A percentile compares a stretch with the other conserved stretches of the same genome.
phyloP scores from a whole-genome alignment of 2,329 filamentous ascomycete species.

The Arthrobotrys entomopaga region DNA sequence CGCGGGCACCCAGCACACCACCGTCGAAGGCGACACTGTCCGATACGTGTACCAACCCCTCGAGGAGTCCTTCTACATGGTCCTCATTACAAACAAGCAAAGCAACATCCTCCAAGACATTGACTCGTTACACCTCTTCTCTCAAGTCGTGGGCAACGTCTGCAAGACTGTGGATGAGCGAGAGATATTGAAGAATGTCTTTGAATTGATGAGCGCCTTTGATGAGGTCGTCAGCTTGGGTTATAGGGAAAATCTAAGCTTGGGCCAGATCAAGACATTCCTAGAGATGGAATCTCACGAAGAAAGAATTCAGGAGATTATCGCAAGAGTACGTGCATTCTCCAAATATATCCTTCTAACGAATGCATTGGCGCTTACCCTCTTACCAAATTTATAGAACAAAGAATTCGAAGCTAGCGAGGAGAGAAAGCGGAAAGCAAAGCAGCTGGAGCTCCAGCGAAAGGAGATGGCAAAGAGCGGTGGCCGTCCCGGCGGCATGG shows the following conservation, averaged over 20 bases:
- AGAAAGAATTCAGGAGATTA: constrained; percentile 98
- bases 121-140: constrained; percentile 96
- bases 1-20: constrained; percentile 95
- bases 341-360: constrained; percentile 41
- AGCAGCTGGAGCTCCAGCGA: constrained; percentile 97
- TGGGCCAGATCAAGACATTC: constrained; percentile 99
- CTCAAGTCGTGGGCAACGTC: constrained; percentile 94
- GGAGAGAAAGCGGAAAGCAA: constrained; percentile 97
- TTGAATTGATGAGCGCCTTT: constrained; percentile 94
- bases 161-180: constrained; percentile 96
- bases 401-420: constrained; percentile 98
- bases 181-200: constrained; percentile 93
- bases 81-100: constrained; percentile 98
- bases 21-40: constrained; percentile 98
- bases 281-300: constrained; percentile 99
- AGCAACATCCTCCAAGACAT: constrained; percentile 99
- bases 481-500: constrained; percentile 64
- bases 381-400: constrained; percentile 70
- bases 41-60: constrained; percentile 99
- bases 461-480: constrained; percentile 87
- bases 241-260: constrained; percentile 93
- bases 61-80: constrained; percentile 95
- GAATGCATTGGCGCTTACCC: constrained; percentile 50
- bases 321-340: constrained; percentile 75
- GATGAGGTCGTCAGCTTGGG: constrained; percentile 96